Evolutionary conservation across 345 rosid species (phyloP).

Genomic region (Salix suchowensis): DNA sequence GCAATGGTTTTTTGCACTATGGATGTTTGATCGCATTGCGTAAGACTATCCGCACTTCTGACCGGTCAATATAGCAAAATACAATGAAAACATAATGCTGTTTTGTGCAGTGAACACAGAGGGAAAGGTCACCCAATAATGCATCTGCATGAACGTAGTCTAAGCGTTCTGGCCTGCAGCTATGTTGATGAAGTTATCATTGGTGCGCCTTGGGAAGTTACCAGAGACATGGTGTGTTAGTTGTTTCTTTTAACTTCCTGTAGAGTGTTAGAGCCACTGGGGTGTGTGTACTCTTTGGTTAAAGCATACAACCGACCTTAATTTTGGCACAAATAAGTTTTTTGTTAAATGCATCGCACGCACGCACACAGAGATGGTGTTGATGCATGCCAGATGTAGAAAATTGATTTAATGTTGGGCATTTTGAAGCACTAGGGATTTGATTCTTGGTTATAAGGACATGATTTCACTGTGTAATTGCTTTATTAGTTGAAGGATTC

Average conservation of each 20-base stretch:
- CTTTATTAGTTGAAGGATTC: neutral
- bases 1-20: neutral
- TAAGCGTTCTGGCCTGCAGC: slow-evolving; percentile 86
- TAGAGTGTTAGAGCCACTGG: neutral
- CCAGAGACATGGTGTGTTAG: slow-evolving; percentile 71
- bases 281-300: neutral
- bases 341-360: neutral
- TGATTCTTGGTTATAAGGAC: neutral
- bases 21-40: neutral
- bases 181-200: slow-evolving; percentile 97
- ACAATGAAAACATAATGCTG: neutral
- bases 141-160: slow-evolving; percentile 89
- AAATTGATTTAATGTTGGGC: neutral
- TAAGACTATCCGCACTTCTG: neutral
- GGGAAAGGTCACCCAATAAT: slow-evolving; percentile 72
- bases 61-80: neutral
- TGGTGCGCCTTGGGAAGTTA: slow-evolving; percentile 94
- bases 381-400: neutral
- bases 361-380: neutral
- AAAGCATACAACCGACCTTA: neutral
- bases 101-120: slow-evolving; percentile 61
- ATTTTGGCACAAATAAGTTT: neutral
- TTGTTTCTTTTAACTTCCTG: neutral
- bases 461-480: neutral
- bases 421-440: neutral